Conservation (phyloP, 2,329 filamentous ascomycete species). For the Epichloe sp. region DNA sequence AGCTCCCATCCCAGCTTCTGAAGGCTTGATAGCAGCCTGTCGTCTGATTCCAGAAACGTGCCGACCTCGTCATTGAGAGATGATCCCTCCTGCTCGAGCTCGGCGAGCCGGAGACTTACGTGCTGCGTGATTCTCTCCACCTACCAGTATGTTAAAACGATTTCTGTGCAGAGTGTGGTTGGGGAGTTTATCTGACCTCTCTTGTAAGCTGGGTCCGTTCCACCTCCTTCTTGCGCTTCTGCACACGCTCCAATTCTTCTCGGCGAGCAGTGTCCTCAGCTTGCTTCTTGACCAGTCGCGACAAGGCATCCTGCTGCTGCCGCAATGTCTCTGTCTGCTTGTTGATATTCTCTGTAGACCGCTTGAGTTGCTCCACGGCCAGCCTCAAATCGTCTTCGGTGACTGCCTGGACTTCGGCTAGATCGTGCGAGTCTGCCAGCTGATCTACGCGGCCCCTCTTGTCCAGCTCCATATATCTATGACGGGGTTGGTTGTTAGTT, state of each 20-base stretch:
- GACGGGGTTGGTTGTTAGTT: neutral
- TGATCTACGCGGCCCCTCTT: constrained; percentile 33
- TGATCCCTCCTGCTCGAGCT: constrained; percentile 38
- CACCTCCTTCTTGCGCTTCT: constrained; percentile 19
- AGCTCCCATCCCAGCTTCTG: constrained; percentile 54
- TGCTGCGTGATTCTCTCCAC: constrained; percentile 34
- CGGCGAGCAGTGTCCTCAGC: constrained; percentile 17
- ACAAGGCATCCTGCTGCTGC: constrained; percentile 48
- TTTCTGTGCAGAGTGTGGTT: too few species aligned
- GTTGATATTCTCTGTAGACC: constrained; percentile 50
- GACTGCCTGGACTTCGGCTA: constrained; percentile 36
- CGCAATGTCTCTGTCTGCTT: constrained; percentile 49
- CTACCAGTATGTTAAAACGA: constrained; percentile 15
- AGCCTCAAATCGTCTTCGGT: constrained; percentile 45
- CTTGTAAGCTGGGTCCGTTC: constrained; percentile 28
- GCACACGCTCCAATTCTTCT: constrained; percentile 15
- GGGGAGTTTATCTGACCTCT: constrained; percentile 21
- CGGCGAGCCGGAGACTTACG: constrained; percentile 31
- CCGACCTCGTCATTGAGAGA: constrained; percentile 35
- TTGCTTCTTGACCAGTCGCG: constrained; percentile 31
- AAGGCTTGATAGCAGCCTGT: constrained; percentile 50
- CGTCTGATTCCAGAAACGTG: constrained; percentile 44
- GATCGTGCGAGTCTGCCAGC: constrained; percentile 30
- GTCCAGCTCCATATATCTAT: constrained; percentile 37
- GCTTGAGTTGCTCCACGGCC: constrained; percentile 50